Base-by-base conservation (phyloP, 169 alveolate species). In the Miamiensis avidus region DNA sequence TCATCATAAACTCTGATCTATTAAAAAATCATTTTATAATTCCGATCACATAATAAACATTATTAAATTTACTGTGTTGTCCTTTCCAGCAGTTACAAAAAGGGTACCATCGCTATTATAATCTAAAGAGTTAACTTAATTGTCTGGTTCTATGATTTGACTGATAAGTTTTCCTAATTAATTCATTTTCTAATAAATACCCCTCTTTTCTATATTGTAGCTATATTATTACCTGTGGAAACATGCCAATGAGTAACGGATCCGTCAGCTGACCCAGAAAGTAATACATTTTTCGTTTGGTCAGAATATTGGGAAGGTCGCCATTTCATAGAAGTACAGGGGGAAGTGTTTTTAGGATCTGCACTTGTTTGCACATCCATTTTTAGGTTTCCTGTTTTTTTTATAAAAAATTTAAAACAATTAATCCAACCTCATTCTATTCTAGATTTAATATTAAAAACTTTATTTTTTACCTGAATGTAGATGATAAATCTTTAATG, bases 41-140 rank as follows among this genome's bases (percentile, higher is more conserved):
- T 11, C 20, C 69, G 69, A 49, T 11, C 4, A 49, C 4, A 11
- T 49, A 11, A 49, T 49, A 49, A 49, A 11, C 4, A 49, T 49
- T 49, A 49, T 76, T 0, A 29, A 76, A 0, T n/a, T 31, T 1
- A 96, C 91, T 29, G 85, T 81, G 16, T 87, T 76, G 81, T 96
- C 97, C 33, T 85, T 86, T 33, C 98, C 98, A 11, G 93, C 97
- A 30, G 95, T 86, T 4, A 95, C 95, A 76, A 96, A 91, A 16
- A 30, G 34, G 28, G 88, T 89, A 25, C 96, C 96, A 69, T 94
- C 97, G 26, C 32, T n/a, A 29, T 88, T 82, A 69, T 85, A 94
- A 85, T 96, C 98, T 15, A 93, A 82, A 31, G 91, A 88, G 75
- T 91, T 93, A 11, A 96, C 85, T 72, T 91, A 85, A 84, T 96